Conservation (phyloP, 169 alveolate species). For the Eimeria falciformis region DNA sequence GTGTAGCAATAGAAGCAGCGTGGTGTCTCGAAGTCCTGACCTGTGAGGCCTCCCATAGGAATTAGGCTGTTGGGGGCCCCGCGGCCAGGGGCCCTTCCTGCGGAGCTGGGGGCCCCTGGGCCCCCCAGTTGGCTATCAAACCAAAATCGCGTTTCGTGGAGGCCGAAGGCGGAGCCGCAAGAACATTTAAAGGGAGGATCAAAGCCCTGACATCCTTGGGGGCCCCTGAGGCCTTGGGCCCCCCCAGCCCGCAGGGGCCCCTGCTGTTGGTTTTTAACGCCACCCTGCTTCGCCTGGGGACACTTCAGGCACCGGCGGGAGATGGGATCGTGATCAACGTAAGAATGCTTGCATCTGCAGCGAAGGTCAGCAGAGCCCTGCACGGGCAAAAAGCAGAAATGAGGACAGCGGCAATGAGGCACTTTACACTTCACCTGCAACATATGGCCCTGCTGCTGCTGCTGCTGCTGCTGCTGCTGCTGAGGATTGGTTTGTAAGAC, state of each 20-base stretch:
- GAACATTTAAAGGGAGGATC: conserved; percentile 88
- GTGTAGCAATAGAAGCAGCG: neutral
- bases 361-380: conserved; percentile 91
- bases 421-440: conserved; percentile 86
- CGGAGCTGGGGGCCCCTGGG: neutral
- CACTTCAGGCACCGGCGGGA: conserved; percentile 81
- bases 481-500: conserved; percentile 27
- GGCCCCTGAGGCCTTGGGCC: neutral
- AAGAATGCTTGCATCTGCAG: conserved; percentile 93
- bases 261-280: neutral
- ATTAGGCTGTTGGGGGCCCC: neutral
- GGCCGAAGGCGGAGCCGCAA: conserved; percentile 87
- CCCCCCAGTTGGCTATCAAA: conserved; percentile 54
- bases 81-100: neutral
- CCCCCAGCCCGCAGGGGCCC: neutral
- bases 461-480: neutral
- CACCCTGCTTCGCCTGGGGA: neutral
- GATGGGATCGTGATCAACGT: conserved; percentile 87
- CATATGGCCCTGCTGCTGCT: conserved; percentile 66
- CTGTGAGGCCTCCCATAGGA: conserved; percentile 52
- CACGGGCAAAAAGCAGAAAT: conserved; percentile 88
- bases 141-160: conserved; percentile 89
- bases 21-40: neutral
- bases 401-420: conserved; percentile 86
- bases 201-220: conserved; percentile 81